These are phyloP conservation scores for Naumovozyma dairenensis DNA, from an alignment of 805 yeast species.

Conservation along the genomic window DNA sequence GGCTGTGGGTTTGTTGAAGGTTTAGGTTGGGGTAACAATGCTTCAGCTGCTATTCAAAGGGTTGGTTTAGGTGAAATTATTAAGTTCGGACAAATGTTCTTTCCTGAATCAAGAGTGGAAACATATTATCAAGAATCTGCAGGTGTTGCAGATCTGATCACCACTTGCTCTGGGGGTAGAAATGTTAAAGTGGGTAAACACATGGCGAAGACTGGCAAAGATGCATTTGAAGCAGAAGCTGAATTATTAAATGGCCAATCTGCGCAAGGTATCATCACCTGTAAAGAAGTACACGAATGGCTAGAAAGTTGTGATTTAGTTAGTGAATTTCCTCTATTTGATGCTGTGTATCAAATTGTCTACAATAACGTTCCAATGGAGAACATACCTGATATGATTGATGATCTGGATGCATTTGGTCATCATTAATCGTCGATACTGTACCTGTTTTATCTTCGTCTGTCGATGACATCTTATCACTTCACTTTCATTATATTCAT, in stretches of 20 bases:
- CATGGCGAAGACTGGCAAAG: constrained; percentile 70
- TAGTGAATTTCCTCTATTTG: constrained; percentile 61
- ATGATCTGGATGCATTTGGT: constrained; percentile 29
- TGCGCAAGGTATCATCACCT: constrained; percentile 88
- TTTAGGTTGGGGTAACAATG: constrained; percentile 97
- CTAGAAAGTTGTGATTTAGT: constrained; percentile 37
- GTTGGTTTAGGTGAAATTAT: constrained; percentile 86
- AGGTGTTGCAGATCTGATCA: constrained; percentile 95
- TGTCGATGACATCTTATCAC: no score
- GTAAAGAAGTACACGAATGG: constrained; percentile 82
- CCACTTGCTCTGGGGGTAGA: constrained; percentile 96
- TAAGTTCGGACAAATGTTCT: constrained; percentile 70
- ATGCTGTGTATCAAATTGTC: constrained; percentile 67
- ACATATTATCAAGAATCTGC: constrained; percentile 92
- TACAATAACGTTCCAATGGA: constrained; percentile 65
- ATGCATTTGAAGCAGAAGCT: constrained; percentile 74
- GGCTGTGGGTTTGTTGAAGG: constrained; percentile 97
- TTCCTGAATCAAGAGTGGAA: constrained; percentile 56
- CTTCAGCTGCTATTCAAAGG: constrained; percentile 94
- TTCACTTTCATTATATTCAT: no score
- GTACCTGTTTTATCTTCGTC: no score
- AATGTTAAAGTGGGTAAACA: constrained; percentile 82
- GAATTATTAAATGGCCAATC: constrained; percentile 86
- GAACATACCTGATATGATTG: constrained; percentile 61
- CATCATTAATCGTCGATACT: no score